These are phyloP conservation scores for Boletus huronensis DNA, from an alignment of 768 basidiomycete genomes.

Conservation along the genomic window DNA sequence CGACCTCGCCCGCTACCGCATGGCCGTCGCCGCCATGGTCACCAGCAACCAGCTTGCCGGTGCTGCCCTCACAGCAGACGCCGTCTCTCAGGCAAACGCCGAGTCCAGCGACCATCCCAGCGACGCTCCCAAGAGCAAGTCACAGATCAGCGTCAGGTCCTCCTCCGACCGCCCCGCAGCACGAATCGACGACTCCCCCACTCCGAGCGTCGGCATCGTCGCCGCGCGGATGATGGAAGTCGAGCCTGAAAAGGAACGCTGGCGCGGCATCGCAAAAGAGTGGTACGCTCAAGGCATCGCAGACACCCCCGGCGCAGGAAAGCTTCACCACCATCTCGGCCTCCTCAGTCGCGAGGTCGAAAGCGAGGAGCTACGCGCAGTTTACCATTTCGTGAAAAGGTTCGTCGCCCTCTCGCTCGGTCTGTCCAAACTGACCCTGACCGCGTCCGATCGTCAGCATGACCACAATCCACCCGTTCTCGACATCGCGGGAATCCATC, in stretches of 20 bases:
- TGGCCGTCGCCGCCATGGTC: conserved; percentile 91
- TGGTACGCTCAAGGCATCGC: conserved; percentile 90
- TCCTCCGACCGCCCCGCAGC: conserved; percentile 49
- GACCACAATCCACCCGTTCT: conserved; percentile 86
- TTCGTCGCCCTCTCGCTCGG: conserved; percentile 31
- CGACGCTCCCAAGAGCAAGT: conserved; percentile 37
- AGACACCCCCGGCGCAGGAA: conserved; percentile 90
- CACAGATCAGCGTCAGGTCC: conserved; percentile 21
- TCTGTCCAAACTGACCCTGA: conserved; percentile 3
- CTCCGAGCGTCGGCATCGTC: conserved; percentile 78
- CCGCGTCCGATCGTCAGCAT: conserved; percentile 50
- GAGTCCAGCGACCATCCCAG: conserved; percentile 23
- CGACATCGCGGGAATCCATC: conserved; percentile 85
- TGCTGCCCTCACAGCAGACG: conserved; percentile 50
- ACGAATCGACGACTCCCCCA: conserved; percentile 60
- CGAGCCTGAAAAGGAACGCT: conserved; percentile 88
- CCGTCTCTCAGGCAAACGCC: conserved; percentile 46
- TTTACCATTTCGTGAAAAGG: conserved; percentile 97
- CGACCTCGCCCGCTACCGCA: conserved; percentile 90
- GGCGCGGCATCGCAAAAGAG: conserved; percentile 83
- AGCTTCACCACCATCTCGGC: conserved; percentile 92
- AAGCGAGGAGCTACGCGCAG: conserved; percentile 74
- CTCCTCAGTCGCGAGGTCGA: conserved; percentile 81
- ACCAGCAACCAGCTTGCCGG: conserved; percentile 45
- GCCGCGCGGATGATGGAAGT: conserved; percentile 81